Base-by-base conservation (phyloP, 2,329 filamentous ascomycete genomes). In the Alternaria hordeiaustralica region DNA sequence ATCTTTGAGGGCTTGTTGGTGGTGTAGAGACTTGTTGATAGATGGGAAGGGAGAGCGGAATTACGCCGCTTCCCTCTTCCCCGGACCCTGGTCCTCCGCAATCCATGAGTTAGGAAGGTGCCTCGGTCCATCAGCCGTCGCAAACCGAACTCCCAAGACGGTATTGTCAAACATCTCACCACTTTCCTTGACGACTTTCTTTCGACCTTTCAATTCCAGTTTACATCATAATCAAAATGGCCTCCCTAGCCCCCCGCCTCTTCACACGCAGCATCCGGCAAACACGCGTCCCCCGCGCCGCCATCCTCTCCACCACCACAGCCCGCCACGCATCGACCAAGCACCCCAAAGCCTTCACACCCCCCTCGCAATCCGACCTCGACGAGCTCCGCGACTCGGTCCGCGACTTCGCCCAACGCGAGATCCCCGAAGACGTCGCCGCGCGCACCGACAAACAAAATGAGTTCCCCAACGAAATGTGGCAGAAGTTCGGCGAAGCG, bases 401-500 rank as follows among this genome's bases (percentile, higher is more conserved):
- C 26, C 92, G 94, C 73, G 94, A 97, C 61, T 99, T 99, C 75
- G 90, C 92, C 21, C 82, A 87, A 85, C 89, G 95, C 74, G 94
- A 97, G 80, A 94, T 98, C 61, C 84, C 93, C 20, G 92, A 93
- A 78, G 90, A 94, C 69, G 83, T 97, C 13, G 96, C 95, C 1
- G 87, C 92, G 11, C 84, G 84, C 60, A 96, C 94, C n/a, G 95
- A 99, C 83, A 87, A 88, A 76, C 86, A 86, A 76, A 98, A 98
- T 86, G 89, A 88, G 53, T 99, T 99, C 80, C 96, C 96, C 4
- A 87, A 88, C 55, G 89, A 91, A 7, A 95, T 99, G 91, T 99
- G 96, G 96, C 85, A 87, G 79, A 97, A 97, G 82, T 85, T 99
- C 54, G 96, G 96, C 66, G 91, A 94, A 68, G 96, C 96, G 33